Conservation (phyloP, 2,329 filamentous ascomycete genomes). For the Exophiala spinifera region DNA sequence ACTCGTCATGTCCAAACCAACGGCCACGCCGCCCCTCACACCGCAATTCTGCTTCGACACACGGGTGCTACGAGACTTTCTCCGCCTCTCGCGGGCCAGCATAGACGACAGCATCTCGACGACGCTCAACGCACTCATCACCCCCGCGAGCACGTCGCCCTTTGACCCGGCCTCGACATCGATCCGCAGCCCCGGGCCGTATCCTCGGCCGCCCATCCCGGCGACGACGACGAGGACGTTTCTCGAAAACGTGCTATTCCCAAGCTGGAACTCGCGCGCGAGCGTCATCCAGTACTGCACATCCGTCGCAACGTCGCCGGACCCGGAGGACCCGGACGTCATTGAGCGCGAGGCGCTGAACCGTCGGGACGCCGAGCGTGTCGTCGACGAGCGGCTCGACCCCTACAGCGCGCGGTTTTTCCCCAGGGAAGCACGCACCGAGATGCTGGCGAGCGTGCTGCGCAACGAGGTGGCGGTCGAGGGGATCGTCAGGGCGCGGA, state of each 20-base stretch:
- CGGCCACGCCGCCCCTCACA: conserved; percentile 47
- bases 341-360: conserved; percentile 67
- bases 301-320: conserved; percentile 78
- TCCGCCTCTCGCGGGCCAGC: conserved; percentile 76
- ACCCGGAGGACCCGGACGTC: conserved; percentile 80
- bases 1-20: conserved; percentile 39
- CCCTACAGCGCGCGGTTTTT: conserved; percentile 87
- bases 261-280: conserved; percentile 78
- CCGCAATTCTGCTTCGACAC: conserved; percentile 64
- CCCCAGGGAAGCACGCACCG: conserved; percentile 72
- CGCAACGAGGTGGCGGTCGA: conserved; percentile 72
- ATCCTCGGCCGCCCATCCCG: conserved; percentile 33
- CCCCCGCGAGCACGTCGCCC: conserved; percentile 61
- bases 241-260: conserved; percentile 75
- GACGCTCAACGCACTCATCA: conserved; percentile 84
- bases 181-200: conserved; percentile 19
- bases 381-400: conserved; percentile 85
- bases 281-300: conserved; percentile 88
- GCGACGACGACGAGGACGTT: conserved; percentile 65
- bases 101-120: conserved; percentile 93
- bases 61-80: conserved; percentile 65
- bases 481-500: conserved; percentile 77
- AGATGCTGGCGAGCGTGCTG: conserved; percentile 71
- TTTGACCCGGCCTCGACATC: conserved; percentile 82
- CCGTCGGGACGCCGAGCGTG: conserved; percentile 64